Base-by-base conservation (phyloP, 2,329 filamentous ascomycete genomes). In the Macrophomina phaseolina region DNA sequence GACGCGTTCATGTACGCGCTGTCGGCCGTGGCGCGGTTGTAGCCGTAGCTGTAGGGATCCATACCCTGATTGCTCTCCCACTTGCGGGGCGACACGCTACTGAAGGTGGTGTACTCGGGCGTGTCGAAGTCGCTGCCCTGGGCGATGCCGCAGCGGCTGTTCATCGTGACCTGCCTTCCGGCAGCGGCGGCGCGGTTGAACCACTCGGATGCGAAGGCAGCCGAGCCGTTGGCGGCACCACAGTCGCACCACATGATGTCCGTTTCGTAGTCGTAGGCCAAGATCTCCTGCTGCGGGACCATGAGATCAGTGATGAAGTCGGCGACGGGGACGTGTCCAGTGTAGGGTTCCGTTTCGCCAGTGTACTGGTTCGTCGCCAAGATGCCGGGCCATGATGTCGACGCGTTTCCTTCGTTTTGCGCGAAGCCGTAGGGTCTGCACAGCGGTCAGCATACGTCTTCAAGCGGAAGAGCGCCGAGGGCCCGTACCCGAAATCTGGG, bases 51-150 rank as follows among this genome's bases (percentile, higher is more conserved):
- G 70, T 81, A 88, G 0, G 86, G 86, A 70, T 89, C 86, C 84
- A 89, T 86, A 45, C 86, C 86, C 49, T 81, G 80, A 74, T 84
- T 89, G 48, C 77, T 83, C 75, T 89, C 87, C 86, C 86, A 89
- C 73, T 89, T 88, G 34, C 84, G 79, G 38, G 78, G 73, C 73
- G 86, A 84, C 8, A 83, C 81, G 3, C 81, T 79, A 2, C 78
- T 75, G 71, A 84, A 86, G 7, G 79, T 80, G 34, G 79, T 77
- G 71, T 88, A 89, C 72, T 89, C 86, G 0, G 86, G 86, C 1
- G 86, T 89, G 72, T 88, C 86, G 70, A 87, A 89, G 75, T 89
- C 86, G 12, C 81, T 81, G 42, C 58, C 58, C n/a, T 65, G 63
- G 0, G 83, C 78, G 0, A 86, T 74, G 3, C 86, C 86, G 73